phyloP scores from a whole-genome alignment of 805 yeast genomes.

The Myxozyma mucilagina region DNA sequence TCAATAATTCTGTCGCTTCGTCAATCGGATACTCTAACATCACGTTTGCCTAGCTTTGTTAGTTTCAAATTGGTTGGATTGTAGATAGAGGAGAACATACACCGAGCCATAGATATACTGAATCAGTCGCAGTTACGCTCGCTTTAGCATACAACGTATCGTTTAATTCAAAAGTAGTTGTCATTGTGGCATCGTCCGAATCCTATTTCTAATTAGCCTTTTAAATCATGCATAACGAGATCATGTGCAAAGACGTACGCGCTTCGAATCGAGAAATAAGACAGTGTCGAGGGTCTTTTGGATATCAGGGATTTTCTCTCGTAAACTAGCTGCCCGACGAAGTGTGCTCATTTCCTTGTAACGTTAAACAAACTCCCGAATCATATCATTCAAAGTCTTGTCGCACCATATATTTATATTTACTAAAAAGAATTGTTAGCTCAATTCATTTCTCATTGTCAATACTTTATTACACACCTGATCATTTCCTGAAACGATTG shows the following conservation, averaged over 20 bases:
- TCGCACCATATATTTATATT: slow-evolving; percentile 83
- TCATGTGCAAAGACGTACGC: slow-evolving; percentile 26
- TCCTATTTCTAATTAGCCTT: slow-evolving; percentile 30
- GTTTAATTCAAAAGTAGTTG: slow-evolving; percentile 85
- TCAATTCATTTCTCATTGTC: background rate
- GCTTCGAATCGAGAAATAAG: slow-evolving; percentile 54
- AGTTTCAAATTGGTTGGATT: too few species aligned
- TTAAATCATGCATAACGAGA: slow-evolving; percentile 18
- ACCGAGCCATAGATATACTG: slow-evolving; percentile 92
- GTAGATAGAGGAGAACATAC: slow-evolving; percentile 25
- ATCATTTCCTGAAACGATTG: slow-evolving; percentile 79
- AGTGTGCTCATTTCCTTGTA: slow-evolving; percentile 45
- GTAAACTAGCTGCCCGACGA: slow-evolving; percentile 48
- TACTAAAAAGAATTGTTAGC: slow-evolving; percentile 38
- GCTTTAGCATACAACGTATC: slow-evolving; percentile 92
- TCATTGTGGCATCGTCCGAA: slow-evolving; percentile 47
- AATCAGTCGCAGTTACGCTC: slow-evolving; percentile 58
- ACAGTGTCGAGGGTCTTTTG: slow-evolving; percentile 80
- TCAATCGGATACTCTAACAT: slow-evolving; percentile 92
- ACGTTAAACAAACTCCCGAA: slow-evolving; percentile 32
- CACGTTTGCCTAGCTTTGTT: slow-evolving; percentile 63
- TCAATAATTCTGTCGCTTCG: slow-evolving; percentile 77
- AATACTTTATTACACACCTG: slow-evolving; percentile 43
- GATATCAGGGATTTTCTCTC: slow-evolving; percentile 85
- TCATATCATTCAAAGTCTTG: slow-evolving; percentile 42